These are phyloP conservation scores for Hortiboletus flavorubellus DNA, from an alignment of 768 basidiomycete species.

Conservation along the genomic window DNA sequence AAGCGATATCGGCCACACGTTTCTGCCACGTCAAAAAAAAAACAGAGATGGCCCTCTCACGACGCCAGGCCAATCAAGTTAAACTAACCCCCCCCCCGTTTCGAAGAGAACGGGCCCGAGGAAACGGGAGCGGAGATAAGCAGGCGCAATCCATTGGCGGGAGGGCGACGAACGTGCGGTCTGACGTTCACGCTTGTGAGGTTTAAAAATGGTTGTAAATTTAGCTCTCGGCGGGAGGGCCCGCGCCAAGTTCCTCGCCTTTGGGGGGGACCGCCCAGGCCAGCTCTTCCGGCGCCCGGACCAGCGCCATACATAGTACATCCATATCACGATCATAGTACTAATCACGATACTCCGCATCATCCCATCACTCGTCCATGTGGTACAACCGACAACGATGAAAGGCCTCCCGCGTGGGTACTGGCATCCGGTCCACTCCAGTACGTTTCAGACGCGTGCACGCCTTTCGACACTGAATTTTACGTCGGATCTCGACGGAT, in stretches of 20 bases:
- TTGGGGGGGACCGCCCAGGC: not conserved
- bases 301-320: too few species aligned
- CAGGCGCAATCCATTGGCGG: not conserved
- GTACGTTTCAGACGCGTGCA: too few species aligned
- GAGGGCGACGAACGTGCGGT: constrained; percentile 1
- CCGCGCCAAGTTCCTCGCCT: not conserved
- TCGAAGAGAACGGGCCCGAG: not conserved
- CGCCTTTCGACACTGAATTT: not conserved
- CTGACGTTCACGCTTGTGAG: too few species aligned
- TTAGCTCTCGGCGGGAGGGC: not conserved
- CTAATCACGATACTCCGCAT: not conserved
- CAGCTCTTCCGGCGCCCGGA: not conserved
- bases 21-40: too few species aligned
- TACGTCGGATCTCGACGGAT: constrained; percentile 1
- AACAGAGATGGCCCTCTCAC: not conserved
- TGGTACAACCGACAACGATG: not conserved
- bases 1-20: constrained; percentile 2
- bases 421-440: not conserved
- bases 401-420: not conserved
- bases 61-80: not conserved
- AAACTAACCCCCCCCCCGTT: not conserved
- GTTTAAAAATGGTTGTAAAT: too few species aligned
- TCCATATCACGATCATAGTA: too few species aligned
- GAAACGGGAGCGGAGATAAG: not conserved
- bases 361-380: not conserved